Conservation (phyloP, 352 stramenopile species). For the Phytophthora boehmeriae region DNA sequence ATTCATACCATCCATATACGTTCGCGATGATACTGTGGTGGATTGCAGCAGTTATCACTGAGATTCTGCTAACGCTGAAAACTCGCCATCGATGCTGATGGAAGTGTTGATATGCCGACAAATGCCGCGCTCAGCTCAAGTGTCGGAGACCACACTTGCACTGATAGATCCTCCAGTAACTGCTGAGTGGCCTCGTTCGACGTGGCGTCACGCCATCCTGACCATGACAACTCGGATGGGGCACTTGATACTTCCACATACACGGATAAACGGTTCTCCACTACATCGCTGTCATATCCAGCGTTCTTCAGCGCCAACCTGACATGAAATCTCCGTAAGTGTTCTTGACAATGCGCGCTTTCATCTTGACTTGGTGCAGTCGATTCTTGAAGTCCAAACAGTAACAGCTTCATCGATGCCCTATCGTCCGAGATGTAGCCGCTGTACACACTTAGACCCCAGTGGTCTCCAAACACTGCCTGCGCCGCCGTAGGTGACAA, state of each 20-base stretch:
- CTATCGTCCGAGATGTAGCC: conserved; percentile 2
- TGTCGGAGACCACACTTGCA: background rate
- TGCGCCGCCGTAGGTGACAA: background rate
- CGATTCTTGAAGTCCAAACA: background rate
- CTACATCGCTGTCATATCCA: background rate
- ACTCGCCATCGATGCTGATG: too few relatives aligned
- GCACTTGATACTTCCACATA: background rate
- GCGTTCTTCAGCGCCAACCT: background rate
- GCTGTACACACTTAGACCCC: background rate
- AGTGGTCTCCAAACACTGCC: conserved; percentile 1
- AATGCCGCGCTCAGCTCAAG: background rate
- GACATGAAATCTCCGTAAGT: background rate
- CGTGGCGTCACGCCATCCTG: too few relatives aligned
- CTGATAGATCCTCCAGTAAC: background rate
- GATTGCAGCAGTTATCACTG: too few relatives aligned
- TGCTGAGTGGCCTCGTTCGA: background rate
- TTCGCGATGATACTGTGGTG: too few relatives aligned
- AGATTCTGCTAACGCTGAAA: too few relatives aligned
- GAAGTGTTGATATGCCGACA: background rate
- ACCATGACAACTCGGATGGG: background rate
- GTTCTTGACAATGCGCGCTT: too few relatives aligned
- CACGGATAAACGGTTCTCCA: background rate
- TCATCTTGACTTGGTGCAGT: too few relatives aligned
- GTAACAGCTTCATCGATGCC: background rate
- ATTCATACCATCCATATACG: too few relatives aligned